Evolutionary conservation across 2,329 filamentous ascomycete species (phyloP), one percentile per base, ranked within the genome.

Genomic region (Fusarium sp.): DNA sequence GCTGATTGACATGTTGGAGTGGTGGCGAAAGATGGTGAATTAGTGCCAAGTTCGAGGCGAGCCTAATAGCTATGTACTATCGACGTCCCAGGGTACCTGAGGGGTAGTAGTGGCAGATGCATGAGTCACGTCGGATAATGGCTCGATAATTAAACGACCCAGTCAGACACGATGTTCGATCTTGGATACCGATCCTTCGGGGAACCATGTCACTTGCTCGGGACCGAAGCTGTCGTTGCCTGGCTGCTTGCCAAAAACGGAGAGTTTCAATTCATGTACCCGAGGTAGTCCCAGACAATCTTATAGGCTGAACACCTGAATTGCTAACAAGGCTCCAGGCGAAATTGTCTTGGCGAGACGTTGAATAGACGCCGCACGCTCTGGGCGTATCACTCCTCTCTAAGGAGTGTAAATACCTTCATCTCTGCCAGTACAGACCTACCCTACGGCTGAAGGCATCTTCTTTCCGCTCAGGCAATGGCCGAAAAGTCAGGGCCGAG

Each of bases 1-100:
- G 16, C 61, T 60, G n/a, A 70, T 36, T 3, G 71, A 66, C 71
- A 71, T 68, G 25, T 27, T 58, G 33, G 27, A 2, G 18, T 27
- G 10, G 20, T 20, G 13, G 8, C 13, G 13, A 54, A 54, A 54
- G n/a, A 9, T 14, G 35, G 50, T 16, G 16, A 35, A 31, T 1
- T 6, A 18, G 18, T 4, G 25, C 10, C 45, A n/a, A 29, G 9
- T 11, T 18, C 5, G 18, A 52, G 27, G 27, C 18, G 10, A 31
- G 11, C 10, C 31, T 20, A 9, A 9, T 18, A 1, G 45, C 9
- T 50, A 50, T 29, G 45, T 50, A 50, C 10, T 50, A 29, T 50
- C 25, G 3, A 50, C 10, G 16, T 4, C 6, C 47, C 31, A 52
- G 47, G 47, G 47, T 31, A 13, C 14, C 47, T 31, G 18, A 52